Evolutionary conservation across 2,329 filamentous ascomycete genomes (phyloP).

Genomic region (Colletotrichum truncatum): DNA sequence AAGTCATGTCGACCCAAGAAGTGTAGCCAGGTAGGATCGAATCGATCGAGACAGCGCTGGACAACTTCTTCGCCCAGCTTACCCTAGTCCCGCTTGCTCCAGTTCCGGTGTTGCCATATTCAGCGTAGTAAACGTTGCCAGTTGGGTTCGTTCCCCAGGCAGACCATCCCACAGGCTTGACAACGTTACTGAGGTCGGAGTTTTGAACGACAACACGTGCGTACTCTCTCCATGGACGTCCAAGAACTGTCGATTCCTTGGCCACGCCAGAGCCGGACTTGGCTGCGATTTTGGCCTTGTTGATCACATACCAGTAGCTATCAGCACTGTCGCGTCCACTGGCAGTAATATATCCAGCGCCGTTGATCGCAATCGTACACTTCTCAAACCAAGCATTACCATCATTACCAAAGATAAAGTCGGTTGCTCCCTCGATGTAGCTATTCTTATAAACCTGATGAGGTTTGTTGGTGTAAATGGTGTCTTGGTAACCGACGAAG

Average conservation of each 20-base stretch:
- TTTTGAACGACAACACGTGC: conserved; percentile 58
- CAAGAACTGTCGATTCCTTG: conserved; percentile 53
- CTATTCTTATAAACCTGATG: conserved; percentile 56
- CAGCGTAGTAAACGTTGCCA: conserved; percentile 62
- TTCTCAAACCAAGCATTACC: conserved; percentile 54
- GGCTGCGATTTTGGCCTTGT: conserved; percentile 51
- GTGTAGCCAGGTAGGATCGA: conserved; percentile 8
- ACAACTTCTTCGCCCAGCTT: conserved; percentile 47
- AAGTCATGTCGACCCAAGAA: conserved; percentile 23
- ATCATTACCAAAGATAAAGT: conserved; percentile 58
- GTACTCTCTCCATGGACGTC: conserved; percentile 57
- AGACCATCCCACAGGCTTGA: conserved; percentile 68
- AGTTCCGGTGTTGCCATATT: conserved; percentile 67
- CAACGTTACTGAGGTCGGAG: conserved; percentile 60
- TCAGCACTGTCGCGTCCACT: conserved; percentile 51
- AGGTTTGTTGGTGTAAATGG: conserved; percentile 55
- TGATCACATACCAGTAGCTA: conserved; percentile 55
- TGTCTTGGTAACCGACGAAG: conserved; percentile 60
- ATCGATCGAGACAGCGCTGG: conserved; percentile 43
- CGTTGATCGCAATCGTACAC: conserved; percentile 45
- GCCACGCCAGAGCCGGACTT: conserved; percentile 46
- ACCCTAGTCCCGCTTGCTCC: conserved; percentile 65
- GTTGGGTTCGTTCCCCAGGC: conserved; percentile 62
- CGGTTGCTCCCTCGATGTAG: conserved; percentile 56
- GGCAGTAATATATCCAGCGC: conserved; percentile 52